Percentiles rank a stretch among this genome's conserved stretches.
Conservation (phyloP, 2,329 filamentous ascomycete species). For the Catunica adiposa region DNA sequence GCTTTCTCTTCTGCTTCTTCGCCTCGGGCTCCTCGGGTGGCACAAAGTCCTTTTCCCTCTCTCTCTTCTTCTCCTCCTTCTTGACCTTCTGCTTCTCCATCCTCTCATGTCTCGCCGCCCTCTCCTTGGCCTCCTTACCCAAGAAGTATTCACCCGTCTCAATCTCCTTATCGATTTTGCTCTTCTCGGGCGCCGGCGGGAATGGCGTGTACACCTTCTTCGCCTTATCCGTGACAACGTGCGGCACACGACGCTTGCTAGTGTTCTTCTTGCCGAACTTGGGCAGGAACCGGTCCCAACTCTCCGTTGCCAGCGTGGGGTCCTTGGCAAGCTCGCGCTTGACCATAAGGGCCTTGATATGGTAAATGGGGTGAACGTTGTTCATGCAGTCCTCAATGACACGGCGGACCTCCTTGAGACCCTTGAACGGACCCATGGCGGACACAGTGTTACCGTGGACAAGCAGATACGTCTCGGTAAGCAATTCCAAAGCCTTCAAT, state of each 20-base stretch:
- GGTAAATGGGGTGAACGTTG: conserved; percentile 91
- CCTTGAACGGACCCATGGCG: conserved; percentile 83
- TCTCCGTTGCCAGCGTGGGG: conserved; percentile 69
- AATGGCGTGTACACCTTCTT: conserved; percentile 96
- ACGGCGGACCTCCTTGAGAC: conserved; percentile 76
- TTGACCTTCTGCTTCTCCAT: conserved; percentile 73
- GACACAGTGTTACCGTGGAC: conserved; percentile 94
- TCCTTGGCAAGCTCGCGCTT: conserved; percentile 84
- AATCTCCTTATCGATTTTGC: conserved; percentile 95
- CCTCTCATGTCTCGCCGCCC: conserved; percentile 60
- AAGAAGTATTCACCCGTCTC: conserved; percentile 96
- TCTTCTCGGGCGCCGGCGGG: conserved; percentile 93
- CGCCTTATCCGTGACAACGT: conserved; percentile 77
- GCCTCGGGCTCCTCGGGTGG: conserved; percentile 61
- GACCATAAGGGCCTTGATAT: conserved; percentile 66
- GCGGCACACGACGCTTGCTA: conserved; percentile 65
- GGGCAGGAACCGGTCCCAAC: conserved; percentile 89
- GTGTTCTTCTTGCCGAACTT: conserved; percentile 93
- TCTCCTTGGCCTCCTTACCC: conserved; percentile 79
- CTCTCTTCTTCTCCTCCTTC: conserved; percentile 74
- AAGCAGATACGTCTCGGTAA: conserved; percentile 82
- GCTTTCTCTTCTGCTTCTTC: conserved; percentile 47
- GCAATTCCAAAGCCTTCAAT: conserved; percentile 79
- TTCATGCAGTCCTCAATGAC: conserved; percentile 92
- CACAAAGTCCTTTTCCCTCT: conserved; percentile 72